phyloP scores from a whole-genome alignment of 2,329 filamentous ascomycete species.

The Triangularia verruculosa region DNA sequence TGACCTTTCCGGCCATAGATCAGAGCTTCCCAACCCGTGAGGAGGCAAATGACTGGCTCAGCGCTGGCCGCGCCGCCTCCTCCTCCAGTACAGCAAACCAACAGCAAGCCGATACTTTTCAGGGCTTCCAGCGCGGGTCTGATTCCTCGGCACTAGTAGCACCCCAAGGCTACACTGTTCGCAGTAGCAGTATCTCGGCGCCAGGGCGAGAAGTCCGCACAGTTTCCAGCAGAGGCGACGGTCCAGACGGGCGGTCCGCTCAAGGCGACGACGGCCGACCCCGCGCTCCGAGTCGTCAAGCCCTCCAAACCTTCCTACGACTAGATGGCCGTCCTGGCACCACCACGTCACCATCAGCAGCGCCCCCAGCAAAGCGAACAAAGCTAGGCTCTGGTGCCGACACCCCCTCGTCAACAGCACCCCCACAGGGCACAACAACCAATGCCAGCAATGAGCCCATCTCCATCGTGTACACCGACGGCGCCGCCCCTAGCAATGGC shows the following conservation, averaged over 20 bases:
- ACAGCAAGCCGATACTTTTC: neutral
- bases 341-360: neutral
- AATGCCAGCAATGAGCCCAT: neutral
- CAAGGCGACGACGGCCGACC: too few species aligned
- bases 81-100: neutral
- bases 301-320: neutral
- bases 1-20: slow-evolving; percentile 36
- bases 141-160: neutral
- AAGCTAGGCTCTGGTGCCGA: neutral
- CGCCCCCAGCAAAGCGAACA: neutral
- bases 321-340: neutral
- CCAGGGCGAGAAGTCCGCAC: too few species aligned
- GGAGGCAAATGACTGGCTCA: neutral
- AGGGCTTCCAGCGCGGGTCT: neutral
- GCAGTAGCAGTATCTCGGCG: too few species aligned
- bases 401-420: too few species aligned
- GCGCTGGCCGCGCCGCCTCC: neutral
- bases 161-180: neutral
- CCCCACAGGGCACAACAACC: too few species aligned
- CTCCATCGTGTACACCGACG: neutral
- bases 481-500: slow-evolving; percentile 47
- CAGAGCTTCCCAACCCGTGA: slow-evolving; percentile 21
- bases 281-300: too few species aligned
- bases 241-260: too few species aligned
- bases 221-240: neutral